Base-by-base conservation (phyloP, 2,329 filamentous ascomycete genomes). In the Hawksworthiomyces lignivorus region DNA sequence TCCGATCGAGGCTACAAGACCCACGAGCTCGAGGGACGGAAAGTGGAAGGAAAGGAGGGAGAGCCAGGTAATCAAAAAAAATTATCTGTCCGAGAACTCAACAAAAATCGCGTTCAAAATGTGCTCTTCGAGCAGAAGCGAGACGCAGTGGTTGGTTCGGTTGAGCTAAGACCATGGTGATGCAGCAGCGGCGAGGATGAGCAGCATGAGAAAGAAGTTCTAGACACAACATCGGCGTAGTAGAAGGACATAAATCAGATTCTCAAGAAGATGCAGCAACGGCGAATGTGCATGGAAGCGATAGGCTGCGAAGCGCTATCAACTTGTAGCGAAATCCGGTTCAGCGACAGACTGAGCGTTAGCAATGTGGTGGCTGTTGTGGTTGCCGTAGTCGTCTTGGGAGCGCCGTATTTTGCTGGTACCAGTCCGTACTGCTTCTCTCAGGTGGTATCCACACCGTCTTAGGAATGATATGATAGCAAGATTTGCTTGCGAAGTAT, bases 221-320 rank as follows among this genome's bases (percentile, higher is more conserved):
- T 26, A 12, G 24, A 26, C 24, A 26, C 24, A 12, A 26, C 24
- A n/a, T n/a, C n/a, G 24, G 24, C 8, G 24, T 26, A 30, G 15
- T 17, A 22, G 29, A 27, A 24, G 11, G 22, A 6, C 11, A 34
- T 4, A 34, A 21, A 10, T 11, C 18, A 26, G 19, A 31, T 22
- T 21, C 32, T 29, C 17, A 18, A 20, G 18, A 36, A 20, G 32
- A 36, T 11, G 31, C 24, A 35, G 24, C 31, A 35, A 22, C 32
- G 30, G 26, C 28, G 32, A n/a, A 29, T 20, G 17, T 44, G 46
- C 46, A 48, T 48, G 38, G 35, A 48, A 43, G 46, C 46, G 46
- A 48, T 48, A 48, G 46, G 46, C 30, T 22, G 17, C n/a, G 21
- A 33, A 20, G n/a, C n/a, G n/a, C n/a, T n/a, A n/a, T n/a, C n/a